phyloP scores from a whole-genome alignment of 2,329 filamentous ascomycete species.

The Helotiales sp. region DNA sequence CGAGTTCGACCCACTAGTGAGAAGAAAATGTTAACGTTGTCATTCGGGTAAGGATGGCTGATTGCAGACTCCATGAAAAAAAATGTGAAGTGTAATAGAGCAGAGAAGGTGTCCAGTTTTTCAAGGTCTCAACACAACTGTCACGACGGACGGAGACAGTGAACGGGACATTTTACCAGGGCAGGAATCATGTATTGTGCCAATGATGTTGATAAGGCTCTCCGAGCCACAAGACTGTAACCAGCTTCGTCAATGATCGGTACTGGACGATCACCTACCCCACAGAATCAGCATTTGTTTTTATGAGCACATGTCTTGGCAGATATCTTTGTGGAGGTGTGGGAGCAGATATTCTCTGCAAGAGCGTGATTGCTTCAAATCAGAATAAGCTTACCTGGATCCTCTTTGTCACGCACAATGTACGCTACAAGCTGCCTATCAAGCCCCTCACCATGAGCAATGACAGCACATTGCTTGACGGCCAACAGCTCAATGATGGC shows the following conservation, averaged over 20 bases:
- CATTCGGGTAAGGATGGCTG: not conserved
- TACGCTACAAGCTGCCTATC: conserved; percentile 79
- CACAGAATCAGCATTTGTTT: not conserved
- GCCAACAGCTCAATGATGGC: conserved; percentile 72
- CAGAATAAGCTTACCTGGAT: conserved; percentile 43
- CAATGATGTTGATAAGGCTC: conserved; percentile 66
- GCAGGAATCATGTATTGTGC: conserved; percentile 86
- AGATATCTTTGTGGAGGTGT: not conserved
- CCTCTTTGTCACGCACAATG: conserved; percentile 69
- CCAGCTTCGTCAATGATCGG: conserved; percentile 73
- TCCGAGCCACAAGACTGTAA: conserved; percentile 71
- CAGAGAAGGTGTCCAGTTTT: too few species aligned
- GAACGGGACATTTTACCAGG: conserved; percentile 43
- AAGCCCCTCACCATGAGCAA: conserved; percentile 76
- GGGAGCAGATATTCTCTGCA: not conserved
- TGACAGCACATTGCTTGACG: conserved; percentile 72
- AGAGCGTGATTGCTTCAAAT: not conserved
- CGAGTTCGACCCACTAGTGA: conserved; percentile 68
- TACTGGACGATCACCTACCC: conserved; percentile 55
- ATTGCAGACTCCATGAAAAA: not conserved
- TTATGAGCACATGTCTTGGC: not conserved
- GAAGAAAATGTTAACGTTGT: not conserved
- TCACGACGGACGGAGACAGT: not conserved
- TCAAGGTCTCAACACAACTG: too few species aligned
- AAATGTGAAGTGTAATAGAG: not conserved